These are phyloP conservation scores for Trypanosoma platydactyli DNA, from an alignment of 208 protist genomes.

Conservation along the genomic window DNA sequence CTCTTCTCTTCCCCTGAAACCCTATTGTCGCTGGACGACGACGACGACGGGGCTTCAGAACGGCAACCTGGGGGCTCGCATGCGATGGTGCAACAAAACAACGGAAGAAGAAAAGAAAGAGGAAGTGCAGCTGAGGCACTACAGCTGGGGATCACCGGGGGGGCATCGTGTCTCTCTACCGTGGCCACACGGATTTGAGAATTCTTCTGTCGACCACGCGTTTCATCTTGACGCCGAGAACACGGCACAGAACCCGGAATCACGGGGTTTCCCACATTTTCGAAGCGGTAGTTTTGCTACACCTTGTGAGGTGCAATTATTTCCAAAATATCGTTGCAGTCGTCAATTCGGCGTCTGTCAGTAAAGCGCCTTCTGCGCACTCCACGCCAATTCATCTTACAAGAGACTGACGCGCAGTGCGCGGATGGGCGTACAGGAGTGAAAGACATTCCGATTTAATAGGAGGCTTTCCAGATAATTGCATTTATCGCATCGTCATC, in stretches of 20 bases:
- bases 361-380: neutral
- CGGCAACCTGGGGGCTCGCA: too few relatives aligned
- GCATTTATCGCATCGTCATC: conserved; percentile 50
- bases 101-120: too few relatives aligned
- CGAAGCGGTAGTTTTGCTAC: conserved; percentile 11
- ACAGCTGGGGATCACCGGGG: too few relatives aligned
- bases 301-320: conserved; percentile 16
- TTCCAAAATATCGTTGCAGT: conserved; percentile 2
- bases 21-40: neutral
- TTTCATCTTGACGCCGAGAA: too few relatives aligned
- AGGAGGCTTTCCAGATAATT: conserved; percentile 24
- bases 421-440: too few relatives aligned
- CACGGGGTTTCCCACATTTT: neutral
- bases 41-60: neutral
- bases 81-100: too few relatives aligned
- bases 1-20: neutral
- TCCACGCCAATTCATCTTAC: neutral
- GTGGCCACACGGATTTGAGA: too few relatives aligned
- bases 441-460: conserved; percentile 6
- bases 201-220: too few relatives aligned
- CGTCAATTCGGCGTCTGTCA: conserved; percentile 8
- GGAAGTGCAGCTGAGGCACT: too few relatives aligned
- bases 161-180: too few relatives aligned
- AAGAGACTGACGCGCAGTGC: neutral
- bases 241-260: too few relatives aligned